Conservation (phyloP, 768 basidiomycete species). For the Termitomyces sp. region DNA sequence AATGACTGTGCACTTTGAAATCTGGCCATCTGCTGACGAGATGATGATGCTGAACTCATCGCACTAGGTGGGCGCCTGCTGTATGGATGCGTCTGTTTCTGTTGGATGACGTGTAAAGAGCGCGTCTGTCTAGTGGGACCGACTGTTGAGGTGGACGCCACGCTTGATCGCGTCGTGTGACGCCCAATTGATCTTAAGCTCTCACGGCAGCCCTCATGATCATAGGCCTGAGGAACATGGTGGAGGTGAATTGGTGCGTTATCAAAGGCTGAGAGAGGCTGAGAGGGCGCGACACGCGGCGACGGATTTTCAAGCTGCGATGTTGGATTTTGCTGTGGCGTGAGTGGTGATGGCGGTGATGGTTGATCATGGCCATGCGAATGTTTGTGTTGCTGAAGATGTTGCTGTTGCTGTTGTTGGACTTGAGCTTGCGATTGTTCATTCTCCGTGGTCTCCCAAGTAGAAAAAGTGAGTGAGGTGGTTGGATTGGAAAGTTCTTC, state of each 20-base stretch:
- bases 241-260: constrained; percentile 26
- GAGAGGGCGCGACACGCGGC: constrained; percentile 24
- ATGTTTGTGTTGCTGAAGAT: constrained; percentile 19
- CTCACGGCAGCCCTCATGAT: constrained; percentile 22
- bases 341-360: constrained; percentile 20
- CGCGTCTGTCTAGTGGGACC: constrained; percentile 13
- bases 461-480: constrained; percentile 36
- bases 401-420: constrained; percentile 21
- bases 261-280: constrained; percentile 20
- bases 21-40: constrained; percentile 17
- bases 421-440: constrained; percentile 16
- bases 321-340: constrained; percentile 20
- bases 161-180: constrained; percentile 13
- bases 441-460: constrained; percentile 37
- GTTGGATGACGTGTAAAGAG: constrained; percentile 4
- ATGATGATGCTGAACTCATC: constrained; percentile 11
- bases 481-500: constrained; percentile 44
- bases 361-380: constrained; percentile 20
- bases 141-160: constrained; percentile 7
- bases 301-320: constrained; percentile 26
- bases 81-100: constrained; percentile 15
- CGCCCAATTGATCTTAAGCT: constrained; percentile 18
- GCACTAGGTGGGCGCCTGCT: constrained; percentile 7
- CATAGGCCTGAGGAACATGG: constrained; percentile 18
- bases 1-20: constrained; percentile 19